Evolutionary conservation across 495 filamentous ascomycete species (phyloP), one percentile per base, ranked within the genome.

Genomic region (Aspergillus incahuasiensis): DNA sequence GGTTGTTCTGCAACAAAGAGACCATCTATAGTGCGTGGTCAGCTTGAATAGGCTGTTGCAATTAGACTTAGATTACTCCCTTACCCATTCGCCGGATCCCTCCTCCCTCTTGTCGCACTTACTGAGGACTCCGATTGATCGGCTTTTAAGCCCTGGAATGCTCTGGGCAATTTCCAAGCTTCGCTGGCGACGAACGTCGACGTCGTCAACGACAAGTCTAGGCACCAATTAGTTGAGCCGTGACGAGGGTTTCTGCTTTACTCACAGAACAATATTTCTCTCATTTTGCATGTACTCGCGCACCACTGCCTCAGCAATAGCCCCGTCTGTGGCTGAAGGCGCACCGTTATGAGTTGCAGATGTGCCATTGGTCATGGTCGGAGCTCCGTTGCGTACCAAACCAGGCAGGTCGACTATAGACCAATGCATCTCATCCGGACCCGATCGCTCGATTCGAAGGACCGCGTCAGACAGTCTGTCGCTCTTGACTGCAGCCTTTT

Each of bases 391-490:
- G 12, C 51, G 51, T 9, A 54, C 16, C 34, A 54, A 12, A 1
- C 51, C 51, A 0, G 51, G 51, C 1, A 54, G 40, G 20, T 54
- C 51, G 3, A 54, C 38, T 9, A 54, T 54, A 2, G 51, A 44
- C 51, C 51, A 54, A 13, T 54, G 51, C 51, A 54, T 54, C 24
- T 54, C 51, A 15, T 54, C 51, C 15, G 51, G 51, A 16, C 51
- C 51, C 2, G 40, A 54, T 1, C 51, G 51, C 21, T 54, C 51
- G 15, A 54, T 54, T 3, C 51, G 51, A 0, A 54, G 24, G 13
- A 34, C 43, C 1, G 51, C 51, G 41, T 54, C 51, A 35, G 32
- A n/a, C 40, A 43, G 35, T 45, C 15, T 5, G 19, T 35, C 32
- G 13, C 32, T 35, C 32, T 35, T 35, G 8, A 35, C 32, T 11